A percentile compares a stretch with the other conserved stretches of the same genome.
Conservation (phyloP, 2,329 filamentous ascomycete genomes). For the Thermoascus crustaceus region DNA sequence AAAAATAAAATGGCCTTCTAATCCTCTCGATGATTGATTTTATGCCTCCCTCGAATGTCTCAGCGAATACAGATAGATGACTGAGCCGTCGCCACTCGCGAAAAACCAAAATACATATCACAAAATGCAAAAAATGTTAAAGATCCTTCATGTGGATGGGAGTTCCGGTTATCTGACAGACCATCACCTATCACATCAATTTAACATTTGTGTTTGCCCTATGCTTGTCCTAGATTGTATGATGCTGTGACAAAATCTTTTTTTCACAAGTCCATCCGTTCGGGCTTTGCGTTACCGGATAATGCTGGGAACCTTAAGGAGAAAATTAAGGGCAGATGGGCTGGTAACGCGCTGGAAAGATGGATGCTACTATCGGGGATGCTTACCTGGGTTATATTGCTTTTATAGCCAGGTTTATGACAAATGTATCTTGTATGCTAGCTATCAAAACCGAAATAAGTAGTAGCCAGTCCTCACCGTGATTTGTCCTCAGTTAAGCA, state of each 20-base stretch:
- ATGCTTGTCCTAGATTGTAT: neutral
- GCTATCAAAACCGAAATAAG: too few relatives aligned
- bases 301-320: too few relatives aligned
- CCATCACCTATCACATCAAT: slow-evolving; percentile 38
- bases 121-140: slow-evolving; percentile 47
- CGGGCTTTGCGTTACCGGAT: too few relatives aligned
- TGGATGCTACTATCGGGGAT: neutral
- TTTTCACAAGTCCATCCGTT: too few relatives aligned
- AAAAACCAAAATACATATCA: slow-evolving; percentile 5
- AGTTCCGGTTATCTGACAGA: slow-evolving; percentile 83
- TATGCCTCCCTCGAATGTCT: slow-evolving; percentile 1
- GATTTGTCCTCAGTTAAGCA: too few relatives aligned
- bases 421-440: too few relatives aligned
- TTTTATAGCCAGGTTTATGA: neutral
- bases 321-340: neutral
- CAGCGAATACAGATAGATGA: slow-evolving; percentile 1
- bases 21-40: slow-evolving; percentile 3
- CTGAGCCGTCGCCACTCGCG: neutral
- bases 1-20: slow-evolving; percentile 4
- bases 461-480: too few relatives aligned
- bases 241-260: too few relatives aligned
- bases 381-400: neutral
- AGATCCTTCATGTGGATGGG: slow-evolving; percentile 52
- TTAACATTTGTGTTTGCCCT: slow-evolving; percentile 18
- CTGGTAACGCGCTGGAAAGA: neutral